Conservation (phyloP, 208 protist species). For the Crithidia fasciculata region DNA sequence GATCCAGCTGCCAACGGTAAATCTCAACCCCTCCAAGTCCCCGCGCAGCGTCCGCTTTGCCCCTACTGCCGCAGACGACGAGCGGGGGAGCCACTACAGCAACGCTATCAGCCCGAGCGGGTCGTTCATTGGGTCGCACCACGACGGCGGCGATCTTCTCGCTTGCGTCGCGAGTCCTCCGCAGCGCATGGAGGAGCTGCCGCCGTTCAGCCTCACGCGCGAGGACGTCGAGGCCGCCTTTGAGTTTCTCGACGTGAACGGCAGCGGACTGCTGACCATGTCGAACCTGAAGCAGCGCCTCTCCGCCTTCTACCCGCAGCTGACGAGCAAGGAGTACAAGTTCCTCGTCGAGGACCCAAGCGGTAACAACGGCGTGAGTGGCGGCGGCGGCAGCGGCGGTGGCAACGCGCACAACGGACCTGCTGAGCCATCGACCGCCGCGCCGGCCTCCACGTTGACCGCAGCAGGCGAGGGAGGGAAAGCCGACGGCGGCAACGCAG, state of each 20-base stretch:
- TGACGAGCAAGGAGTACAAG: slow-evolving; percentile 93
- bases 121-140: slow-evolving; percentile 1
- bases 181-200: slow-evolving; percentile 6
- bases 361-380: slow-evolving; percentile 11
- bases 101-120: slow-evolving; percentile 14
- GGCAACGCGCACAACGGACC: no score
- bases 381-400: not conserved
- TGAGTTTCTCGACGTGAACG: slow-evolving; percentile 90
- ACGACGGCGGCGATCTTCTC: slow-evolving; percentile 6
- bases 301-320: slow-evolving; percentile 91
- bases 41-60: slow-evolving; percentile 11
- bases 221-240: slow-evolving; percentile 93
- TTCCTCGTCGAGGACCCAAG: slow-evolving; percentile 89
- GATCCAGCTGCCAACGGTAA: not conserved
- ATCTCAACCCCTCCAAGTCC: slow-evolving; percentile 4
- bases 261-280: slow-evolving; percentile 80
- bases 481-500: not conserved
- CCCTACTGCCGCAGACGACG: not conserved
- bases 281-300: slow-evolving; percentile 88
- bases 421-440: not conserved
- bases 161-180: not conserved
- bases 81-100: not conserved
- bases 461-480: not conserved
- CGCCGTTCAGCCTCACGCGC: slow-evolving; percentile 58
- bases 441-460: not conserved